Conservation (phyloP, 352 stramenopile genomes). For the Thraustochytrium striatum region DNA sequence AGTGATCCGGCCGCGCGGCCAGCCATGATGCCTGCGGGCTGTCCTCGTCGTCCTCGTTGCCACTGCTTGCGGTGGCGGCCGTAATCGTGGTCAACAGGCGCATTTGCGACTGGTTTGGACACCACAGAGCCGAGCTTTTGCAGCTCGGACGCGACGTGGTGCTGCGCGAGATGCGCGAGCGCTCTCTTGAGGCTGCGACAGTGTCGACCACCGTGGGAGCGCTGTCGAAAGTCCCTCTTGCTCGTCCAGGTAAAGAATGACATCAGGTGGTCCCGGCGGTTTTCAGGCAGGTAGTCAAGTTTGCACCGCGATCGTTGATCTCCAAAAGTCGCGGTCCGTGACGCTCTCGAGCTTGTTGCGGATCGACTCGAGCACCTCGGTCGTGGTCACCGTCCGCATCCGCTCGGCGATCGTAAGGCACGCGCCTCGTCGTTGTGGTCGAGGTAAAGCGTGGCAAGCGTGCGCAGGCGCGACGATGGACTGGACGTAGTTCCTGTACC, state of each 20-base stretch:
- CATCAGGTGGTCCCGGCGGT: neutral
- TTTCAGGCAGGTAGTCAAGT: conserved; percentile 33
- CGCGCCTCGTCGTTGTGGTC: neutral
- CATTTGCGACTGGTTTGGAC: too few relatives aligned
- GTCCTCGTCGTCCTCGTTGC: too few relatives aligned
- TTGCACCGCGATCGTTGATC: conserved; percentile 26
- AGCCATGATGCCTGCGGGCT: too few relatives aligned
- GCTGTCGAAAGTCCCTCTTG: conserved; percentile 2
- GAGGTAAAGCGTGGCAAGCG: conserved; percentile 22
- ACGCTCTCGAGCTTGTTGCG: conserved; percentile 25
- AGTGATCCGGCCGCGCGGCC: too few relatives aligned
- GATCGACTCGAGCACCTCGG: neutral
- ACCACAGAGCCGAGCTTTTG: too few relatives aligned
- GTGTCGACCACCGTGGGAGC: neutral
- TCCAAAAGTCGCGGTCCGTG: conserved; percentile 44
- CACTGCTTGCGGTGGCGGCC: too few relatives aligned
- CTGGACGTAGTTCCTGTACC: neutral
- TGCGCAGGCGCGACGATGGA: conserved; percentile 15
- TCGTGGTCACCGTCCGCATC: neutral
- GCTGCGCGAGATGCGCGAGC: too few relatives aligned
- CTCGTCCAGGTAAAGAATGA: neutral
- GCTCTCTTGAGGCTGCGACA: neutral
- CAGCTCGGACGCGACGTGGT: too few relatives aligned
- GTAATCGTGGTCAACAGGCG: too few relatives aligned
- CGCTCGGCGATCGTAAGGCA: neutral